Conservation (phyloP, 495 filamentous ascomycete genomes). For the Rhypophila decipiens region DNA sequence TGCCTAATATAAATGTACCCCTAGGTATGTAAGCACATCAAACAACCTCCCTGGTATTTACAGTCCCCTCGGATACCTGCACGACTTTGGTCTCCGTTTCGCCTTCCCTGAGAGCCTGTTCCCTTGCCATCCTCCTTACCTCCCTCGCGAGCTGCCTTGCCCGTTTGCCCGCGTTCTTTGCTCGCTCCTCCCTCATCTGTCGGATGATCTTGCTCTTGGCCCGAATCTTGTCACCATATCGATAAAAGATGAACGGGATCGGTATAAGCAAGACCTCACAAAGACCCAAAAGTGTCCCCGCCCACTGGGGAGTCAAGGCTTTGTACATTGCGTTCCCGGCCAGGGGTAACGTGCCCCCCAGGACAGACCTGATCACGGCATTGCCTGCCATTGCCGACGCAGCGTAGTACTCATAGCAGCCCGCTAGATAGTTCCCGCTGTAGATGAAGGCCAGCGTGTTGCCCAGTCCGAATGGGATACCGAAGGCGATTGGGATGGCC, state of each 20-base stretch:
- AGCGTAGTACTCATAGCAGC: constrained; percentile 70
- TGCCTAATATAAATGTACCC: no score
- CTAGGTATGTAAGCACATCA: no score
- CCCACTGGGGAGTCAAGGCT: constrained; percentile 64
- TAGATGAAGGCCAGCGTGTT: constrained; percentile 79
- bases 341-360: constrained; percentile 68
- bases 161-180: constrained; percentile 48
- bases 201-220: constrained; percentile 58
- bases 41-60: no score
- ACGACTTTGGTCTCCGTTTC: not conserved
- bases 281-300: constrained; percentile 66
- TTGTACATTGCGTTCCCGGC: constrained; percentile 67
- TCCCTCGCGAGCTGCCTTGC: constrained; percentile 19
- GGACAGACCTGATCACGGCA: constrained; percentile 55
- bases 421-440: constrained; percentile 68
- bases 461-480: constrained; percentile 72
- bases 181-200: constrained; percentile 64
- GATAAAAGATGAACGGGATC: constrained; percentile 75
- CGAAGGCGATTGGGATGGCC: constrained; percentile 66
- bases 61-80: not conserved
- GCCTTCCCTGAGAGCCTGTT: not conserved
- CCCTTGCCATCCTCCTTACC: constrained; percentile 4
- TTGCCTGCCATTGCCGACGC: constrained; percentile 76
- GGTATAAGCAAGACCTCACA: constrained; percentile 65
- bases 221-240: constrained; percentile 64